A percentile compares a stretch with the other conserved stretches of the same genome.
phyloP scores from a whole-genome alignment of 2,329 filamentous ascomycete species.

The Aspergillus spinulosporus region DNA sequence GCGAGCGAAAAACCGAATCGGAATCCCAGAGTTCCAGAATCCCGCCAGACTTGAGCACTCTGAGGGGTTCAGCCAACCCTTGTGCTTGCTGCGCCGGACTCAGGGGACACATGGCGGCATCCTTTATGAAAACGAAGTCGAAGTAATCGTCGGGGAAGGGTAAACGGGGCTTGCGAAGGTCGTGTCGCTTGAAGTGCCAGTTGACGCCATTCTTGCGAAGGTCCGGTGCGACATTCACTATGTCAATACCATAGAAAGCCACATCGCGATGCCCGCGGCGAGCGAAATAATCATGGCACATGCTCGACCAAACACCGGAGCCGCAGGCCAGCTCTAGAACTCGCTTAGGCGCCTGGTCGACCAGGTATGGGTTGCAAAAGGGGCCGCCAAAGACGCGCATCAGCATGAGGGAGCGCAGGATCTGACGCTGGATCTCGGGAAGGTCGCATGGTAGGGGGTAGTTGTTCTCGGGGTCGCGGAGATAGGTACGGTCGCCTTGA shows the following conservation, averaged over 20 bases:
- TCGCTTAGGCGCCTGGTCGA: conserved; percentile 67
- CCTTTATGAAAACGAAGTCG: conserved; percentile 86
- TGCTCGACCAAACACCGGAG: conserved; percentile 83
- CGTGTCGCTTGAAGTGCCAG: conserved; percentile 87
- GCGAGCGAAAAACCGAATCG: conserved; percentile 78
- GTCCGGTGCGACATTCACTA: conserved; percentile 69
- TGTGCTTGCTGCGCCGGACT: conserved; percentile 54
- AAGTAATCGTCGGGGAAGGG: conserved; percentile 80
- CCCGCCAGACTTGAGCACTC: conserved; percentile 75
- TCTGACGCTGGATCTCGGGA: conserved; percentile 82
- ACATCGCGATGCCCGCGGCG: conserved; percentile 67
- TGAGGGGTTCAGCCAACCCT: conserved; percentile 71
- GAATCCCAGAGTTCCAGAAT: conserved; percentile 86
- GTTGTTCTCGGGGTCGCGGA: conserved; percentile 68
- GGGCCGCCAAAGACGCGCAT: conserved; percentile 79
- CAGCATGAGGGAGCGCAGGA: conserved; percentile 75
- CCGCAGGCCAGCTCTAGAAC: conserved; percentile 88
- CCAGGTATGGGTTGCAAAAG: conserved; percentile 69
- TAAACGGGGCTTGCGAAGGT: conserved; percentile 71
- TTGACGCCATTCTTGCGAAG: conserved; percentile 71
- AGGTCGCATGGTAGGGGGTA: conserved; percentile 92
- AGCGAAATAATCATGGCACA: conserved; percentile 78
- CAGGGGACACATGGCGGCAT: conserved; percentile 69
- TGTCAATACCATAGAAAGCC: conserved; percentile 78
- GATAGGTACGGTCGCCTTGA: conserved; percentile 78